These are phyloP conservation scores for Globisporangium heterothallicum DNA, from an alignment of 352 stramenopile genomes.

Conservation along the genomic window DNA sequence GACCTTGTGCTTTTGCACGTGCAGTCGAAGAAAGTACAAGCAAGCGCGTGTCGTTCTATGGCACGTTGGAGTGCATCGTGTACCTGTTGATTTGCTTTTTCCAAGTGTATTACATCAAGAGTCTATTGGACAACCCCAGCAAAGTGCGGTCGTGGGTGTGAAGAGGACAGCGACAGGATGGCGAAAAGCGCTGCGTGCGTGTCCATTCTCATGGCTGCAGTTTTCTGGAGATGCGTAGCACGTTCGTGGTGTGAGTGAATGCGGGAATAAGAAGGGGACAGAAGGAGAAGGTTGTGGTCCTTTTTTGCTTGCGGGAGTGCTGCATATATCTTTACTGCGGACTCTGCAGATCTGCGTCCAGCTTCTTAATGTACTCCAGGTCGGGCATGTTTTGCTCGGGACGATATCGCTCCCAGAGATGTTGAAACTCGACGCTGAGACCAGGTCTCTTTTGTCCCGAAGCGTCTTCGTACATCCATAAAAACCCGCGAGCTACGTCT, in stretches of 20 bases:
- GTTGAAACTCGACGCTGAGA: constrained; percentile 39
- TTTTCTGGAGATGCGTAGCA: no score
- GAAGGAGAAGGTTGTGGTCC: no score
- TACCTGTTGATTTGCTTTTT: constrained; percentile 66
- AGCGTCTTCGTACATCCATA: constrained; percentile 68
- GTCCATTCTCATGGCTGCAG: no score
- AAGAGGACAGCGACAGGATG: no score
- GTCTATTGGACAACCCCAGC: constrained; percentile 49
- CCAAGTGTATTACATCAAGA: constrained; percentile 79
- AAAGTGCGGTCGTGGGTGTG: constrained; percentile 43
- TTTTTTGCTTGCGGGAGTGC: background rate
- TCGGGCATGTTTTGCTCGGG: constrained; percentile 53
- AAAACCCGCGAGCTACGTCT: constrained; percentile 47
- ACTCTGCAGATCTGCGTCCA: constrained; percentile 47
- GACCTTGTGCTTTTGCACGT: background rate
- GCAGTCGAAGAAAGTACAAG: constrained; percentile 74
- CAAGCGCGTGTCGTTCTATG: constrained; percentile 72
- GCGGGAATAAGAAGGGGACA: no score
- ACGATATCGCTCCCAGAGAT: constrained; percentile 48
- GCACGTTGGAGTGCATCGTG: constrained; percentile 59
- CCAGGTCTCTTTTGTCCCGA: constrained; percentile 19
- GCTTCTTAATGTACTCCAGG: constrained; percentile 48
- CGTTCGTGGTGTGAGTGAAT: no score
- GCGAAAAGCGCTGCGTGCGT: no score
- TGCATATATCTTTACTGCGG: constrained; percentile 5